Evolutionary conservation across 352 stramenopile genomes (phyloP).

Genomic region (Globisporangium recalcitrans): DNA sequence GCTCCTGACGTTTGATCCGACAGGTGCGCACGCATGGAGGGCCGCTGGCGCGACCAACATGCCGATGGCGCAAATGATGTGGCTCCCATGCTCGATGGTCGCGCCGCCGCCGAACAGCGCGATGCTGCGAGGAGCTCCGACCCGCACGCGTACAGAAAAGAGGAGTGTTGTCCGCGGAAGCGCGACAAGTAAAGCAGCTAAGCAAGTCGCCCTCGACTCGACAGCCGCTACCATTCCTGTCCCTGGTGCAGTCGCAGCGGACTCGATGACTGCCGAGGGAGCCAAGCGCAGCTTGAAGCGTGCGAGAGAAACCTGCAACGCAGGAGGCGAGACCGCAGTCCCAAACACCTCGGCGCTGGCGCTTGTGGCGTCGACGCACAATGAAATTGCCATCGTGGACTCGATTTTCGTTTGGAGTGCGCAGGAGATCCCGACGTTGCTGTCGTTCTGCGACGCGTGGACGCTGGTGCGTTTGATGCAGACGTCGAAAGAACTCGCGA

Average conservation of each 20-base stretch:
- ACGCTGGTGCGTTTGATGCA: constrained; percentile 31
- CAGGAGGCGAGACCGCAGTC: background rate
- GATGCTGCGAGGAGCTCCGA: background rate
- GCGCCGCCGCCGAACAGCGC: constrained; percentile 1
- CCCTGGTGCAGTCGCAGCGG: background rate
- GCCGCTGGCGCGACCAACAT: constrained; percentile 15
- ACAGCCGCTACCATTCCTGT: background rate
- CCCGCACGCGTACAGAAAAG: constrained; percentile 5
- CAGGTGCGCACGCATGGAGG: constrained; percentile 21
- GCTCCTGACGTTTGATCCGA: constrained; percentile 24
- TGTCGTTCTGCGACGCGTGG: constrained; percentile 52
- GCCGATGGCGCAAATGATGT: constrained; percentile 32
- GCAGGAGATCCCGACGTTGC: constrained; percentile 35
- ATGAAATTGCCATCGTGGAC: background rate
- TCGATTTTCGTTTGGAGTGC: constrained; percentile 30
- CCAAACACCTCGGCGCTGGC: background rate
- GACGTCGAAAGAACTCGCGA: constrained; percentile 27
- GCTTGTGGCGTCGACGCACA: background rate
- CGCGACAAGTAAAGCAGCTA: background rate
- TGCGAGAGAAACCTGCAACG: background rate
- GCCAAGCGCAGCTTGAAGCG: constrained; percentile 11
- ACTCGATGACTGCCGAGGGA: background rate
- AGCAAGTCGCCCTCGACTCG: background rate
- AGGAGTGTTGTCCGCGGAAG: background rate
- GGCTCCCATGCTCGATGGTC: constrained; percentile 33